Conservation (phyloP, 208 protist genomes). For the Trypanosoma vivax region DNA sequence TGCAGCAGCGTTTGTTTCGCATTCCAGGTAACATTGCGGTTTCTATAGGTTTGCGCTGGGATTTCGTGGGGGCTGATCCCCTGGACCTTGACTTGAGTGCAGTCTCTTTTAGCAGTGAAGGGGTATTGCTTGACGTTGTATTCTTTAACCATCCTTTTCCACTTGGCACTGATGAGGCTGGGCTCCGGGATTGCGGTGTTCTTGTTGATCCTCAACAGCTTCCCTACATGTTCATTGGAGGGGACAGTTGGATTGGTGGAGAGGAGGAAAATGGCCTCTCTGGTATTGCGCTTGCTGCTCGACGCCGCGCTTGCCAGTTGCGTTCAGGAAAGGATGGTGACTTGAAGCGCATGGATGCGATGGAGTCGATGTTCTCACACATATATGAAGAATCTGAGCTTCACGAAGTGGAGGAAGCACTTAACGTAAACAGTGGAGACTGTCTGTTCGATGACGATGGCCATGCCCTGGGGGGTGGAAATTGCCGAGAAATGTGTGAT, state of each 20-base stretch:
- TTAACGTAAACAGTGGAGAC: conserved; percentile 27
- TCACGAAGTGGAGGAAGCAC: conserved; percentile 35
- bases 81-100: conserved; percentile 78
- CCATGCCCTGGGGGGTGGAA: neutral
- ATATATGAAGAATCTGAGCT: conserved; percentile 73
- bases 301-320: conserved; percentile 27
- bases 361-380: conserved; percentile 44
- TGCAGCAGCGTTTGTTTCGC: conserved; percentile 79
- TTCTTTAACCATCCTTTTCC: conserved; percentile 85
- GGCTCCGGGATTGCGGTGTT: conserved; percentile 27
- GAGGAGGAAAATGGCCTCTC: conserved; percentile 76
- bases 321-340: conserved; percentile 12
- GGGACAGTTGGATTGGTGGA: conserved; percentile 70
- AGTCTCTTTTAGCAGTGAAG: conserved; percentile 69
- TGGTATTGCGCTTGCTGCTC: conserved; percentile 39
- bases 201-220: conserved; percentile 41
- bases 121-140: conserved; percentile 67
- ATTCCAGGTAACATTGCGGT: conserved; percentile 59
- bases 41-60: conserved; percentile 67
- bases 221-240: conserved; percentile 81
- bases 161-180: conserved; percentile 39
- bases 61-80: conserved; percentile 67
- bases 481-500: conserved; percentile 48
- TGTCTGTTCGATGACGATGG: conserved; percentile 19
- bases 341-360: conserved; percentile 24